Evolutionary conservation across 805 yeast species (phyloP).

Genomic region (Ogataea wickerhamii): DNA sequence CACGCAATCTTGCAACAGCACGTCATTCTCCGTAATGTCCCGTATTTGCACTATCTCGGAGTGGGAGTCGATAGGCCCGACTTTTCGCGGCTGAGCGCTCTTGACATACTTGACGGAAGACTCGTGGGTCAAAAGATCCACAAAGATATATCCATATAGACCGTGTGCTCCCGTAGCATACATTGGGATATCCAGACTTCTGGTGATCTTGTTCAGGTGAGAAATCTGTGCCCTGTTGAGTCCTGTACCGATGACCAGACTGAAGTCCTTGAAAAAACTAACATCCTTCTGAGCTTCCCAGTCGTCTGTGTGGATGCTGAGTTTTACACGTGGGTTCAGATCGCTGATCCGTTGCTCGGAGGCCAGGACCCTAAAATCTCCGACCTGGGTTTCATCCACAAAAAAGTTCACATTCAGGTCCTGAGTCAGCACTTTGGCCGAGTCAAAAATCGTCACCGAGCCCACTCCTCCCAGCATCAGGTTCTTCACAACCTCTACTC

Average conservation of each 20-base stretch:
- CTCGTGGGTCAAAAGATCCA: conserved; percentile 68
- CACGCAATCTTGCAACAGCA: conserved; percentile 34
- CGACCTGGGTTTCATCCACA: conserved; percentile 52
- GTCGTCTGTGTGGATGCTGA: conserved; percentile 40
- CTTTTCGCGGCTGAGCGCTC: conserved; percentile 44
- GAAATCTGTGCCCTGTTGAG: conserved; percentile 39
- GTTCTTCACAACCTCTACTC: conserved; percentile 80
- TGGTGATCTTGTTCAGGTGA: conserved; percentile 51
- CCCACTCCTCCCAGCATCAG: conserved; percentile 87
- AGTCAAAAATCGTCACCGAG: conserved; percentile 65
- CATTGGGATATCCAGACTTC: conserved; percentile 58
- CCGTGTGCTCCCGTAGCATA: conserved; percentile 73
- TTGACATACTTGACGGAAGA: conserved; percentile 51
- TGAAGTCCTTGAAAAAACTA: conserved; percentile 51
- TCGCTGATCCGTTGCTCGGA: conserved; percentile 58
- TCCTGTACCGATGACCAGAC: conserved; percentile 75
- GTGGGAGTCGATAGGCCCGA: conserved; percentile 46
- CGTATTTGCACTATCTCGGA: conserved; percentile 41
- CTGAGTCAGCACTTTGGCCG: conserved; percentile 46
- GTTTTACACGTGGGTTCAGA: conserved; percentile 73
- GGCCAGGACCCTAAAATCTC: conserved; percentile 51
- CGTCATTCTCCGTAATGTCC: conserved; percentile 36
- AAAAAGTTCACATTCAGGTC: conserved; percentile 79
- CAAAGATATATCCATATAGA: conserved; percentile 74
- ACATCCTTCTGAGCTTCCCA: conserved; percentile 24